phyloP scores from a whole-genome alignment of 1,284 basidiomycete species.

The Anthracocystis panici-leucophaei region DNA sequence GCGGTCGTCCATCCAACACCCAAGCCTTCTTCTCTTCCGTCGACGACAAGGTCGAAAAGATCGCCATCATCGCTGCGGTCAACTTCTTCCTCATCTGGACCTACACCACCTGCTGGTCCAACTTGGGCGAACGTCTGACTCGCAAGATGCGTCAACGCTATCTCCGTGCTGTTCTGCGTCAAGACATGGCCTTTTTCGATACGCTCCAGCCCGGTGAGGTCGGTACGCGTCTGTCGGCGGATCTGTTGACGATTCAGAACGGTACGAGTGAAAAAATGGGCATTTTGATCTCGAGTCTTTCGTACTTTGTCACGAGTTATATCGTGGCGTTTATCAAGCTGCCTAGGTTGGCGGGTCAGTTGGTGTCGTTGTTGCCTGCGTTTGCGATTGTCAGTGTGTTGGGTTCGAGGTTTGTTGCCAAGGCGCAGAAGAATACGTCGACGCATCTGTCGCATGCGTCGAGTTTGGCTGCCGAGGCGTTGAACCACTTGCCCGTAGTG shows the following conservation, averaged over 20 bases:
- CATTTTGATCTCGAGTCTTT: constrained; percentile 55
- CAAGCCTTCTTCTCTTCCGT: constrained; percentile 47
- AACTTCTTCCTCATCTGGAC: constrained; percentile 66
- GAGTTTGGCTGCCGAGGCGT: constrained; percentile 53
- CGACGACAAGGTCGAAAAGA: constrained; percentile 55
- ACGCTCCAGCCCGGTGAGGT: constrained; percentile 55
- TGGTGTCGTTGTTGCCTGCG: constrained; percentile 56
- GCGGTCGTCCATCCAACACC: constrained; percentile 25
- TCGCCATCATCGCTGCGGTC: constrained; percentile 57
- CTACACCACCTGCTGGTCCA: constrained; percentile 63
- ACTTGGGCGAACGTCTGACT: constrained; percentile 58
- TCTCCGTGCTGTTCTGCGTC: constrained; percentile 70
- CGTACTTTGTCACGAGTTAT: constrained; percentile 60
- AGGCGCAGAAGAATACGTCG: constrained; percentile 50
- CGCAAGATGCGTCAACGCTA: constrained; percentile 70
- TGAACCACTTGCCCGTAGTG: constrained; percentile 57
- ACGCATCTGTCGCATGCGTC: constrained; percentile 55
- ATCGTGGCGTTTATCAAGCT: constrained; percentile 59
- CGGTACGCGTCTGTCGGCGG: constrained; percentile 53
- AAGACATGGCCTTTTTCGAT: constrained; percentile 70
- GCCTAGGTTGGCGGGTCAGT: constrained; percentile 53
- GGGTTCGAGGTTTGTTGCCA: constrained; percentile 52
- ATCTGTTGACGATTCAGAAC: constrained; percentile 59
- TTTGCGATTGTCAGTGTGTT: constrained; percentile 50
- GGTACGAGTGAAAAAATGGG: constrained; percentile 64